Evolutionary conservation across 1,284 basidiomycete species (phyloP).

Genomic region (Malassezia vespertilionis): DNA sequence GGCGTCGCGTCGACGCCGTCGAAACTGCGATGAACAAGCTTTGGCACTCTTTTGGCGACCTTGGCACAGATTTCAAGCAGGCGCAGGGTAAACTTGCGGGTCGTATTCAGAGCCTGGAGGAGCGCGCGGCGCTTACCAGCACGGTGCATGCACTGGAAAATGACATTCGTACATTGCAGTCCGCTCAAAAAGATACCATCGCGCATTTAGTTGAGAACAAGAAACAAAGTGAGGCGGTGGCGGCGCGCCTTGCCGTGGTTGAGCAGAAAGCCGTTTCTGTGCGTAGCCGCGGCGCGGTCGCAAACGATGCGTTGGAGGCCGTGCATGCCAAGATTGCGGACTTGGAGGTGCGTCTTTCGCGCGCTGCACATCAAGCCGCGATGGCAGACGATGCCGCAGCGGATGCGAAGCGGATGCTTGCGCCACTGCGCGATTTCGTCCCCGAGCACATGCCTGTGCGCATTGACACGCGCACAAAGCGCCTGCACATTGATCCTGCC

Average conservation of each 20-base stretch:
- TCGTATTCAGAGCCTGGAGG: slow-evolving; percentile 3
- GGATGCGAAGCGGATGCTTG: slow-evolving; percentile 2
- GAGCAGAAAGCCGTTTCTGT: neutral
- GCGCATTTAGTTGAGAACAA: slow-evolving; percentile 8
- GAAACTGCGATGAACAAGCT: slow-evolving; percentile 11
- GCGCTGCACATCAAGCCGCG: neutral
- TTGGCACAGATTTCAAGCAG: slow-evolving; percentile 1
- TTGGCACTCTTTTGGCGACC: slow-evolving; percentile 6
- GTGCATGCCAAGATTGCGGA: slow-evolving; percentile 2
- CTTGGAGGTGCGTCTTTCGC: neutral
- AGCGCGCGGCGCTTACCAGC: neutral
- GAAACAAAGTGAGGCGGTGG: slow-evolving; percentile 1
- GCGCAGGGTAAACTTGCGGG: neutral
- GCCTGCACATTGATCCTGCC: slow-evolving; percentile 49
- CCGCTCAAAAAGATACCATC: neutral
- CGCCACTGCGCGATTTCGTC: slow-evolving; percentile 19
- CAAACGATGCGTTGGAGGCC: neutral
- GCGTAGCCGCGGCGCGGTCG: too few species aligned
- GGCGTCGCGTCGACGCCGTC: slow-evolving; percentile 4
- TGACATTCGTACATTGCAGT: slow-evolving; percentile 2
- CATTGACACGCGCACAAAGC: slow-evolving; percentile 40
- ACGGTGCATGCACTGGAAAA: neutral
- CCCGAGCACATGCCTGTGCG: slow-evolving; percentile 49
- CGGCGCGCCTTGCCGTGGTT: neutral
- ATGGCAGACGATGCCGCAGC: slow-evolving; percentile 4